Evolutionary conservation across 148 eudicot species (phyloP).

Genomic region (Mesembryanthemum crystallinum): DNA sequence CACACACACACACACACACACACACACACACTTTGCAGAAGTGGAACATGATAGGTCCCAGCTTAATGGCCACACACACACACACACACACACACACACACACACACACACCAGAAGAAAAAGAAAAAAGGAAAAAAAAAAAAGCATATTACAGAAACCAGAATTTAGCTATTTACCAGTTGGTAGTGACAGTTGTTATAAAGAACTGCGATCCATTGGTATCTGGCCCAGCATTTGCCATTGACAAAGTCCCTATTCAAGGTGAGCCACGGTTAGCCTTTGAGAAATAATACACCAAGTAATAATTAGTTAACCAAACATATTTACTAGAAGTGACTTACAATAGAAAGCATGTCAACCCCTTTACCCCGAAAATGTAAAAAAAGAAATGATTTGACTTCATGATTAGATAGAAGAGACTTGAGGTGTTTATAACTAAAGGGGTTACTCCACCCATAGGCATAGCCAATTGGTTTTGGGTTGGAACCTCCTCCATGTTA

Average conservation of each 20-base stretch:
- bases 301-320: neutral
- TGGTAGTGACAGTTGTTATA: constrained; percentile 34
- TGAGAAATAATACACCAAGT: neutral
- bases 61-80: neutral
- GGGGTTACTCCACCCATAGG: too few species aligned
- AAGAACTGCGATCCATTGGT: constrained; percentile 48
- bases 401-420: too few species aligned
- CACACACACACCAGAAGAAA: too few species aligned
- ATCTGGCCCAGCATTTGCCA: constrained; percentile 74
- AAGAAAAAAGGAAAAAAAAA: neutral
- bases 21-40: too few species aligned
- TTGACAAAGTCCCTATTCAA: constrained; percentile 64
- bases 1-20: too few species aligned
- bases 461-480: too few species aligned
- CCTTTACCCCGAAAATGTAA: too few species aligned
- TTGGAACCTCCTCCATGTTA: too few species aligned
- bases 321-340: too few species aligned
- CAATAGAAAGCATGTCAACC: neutral
- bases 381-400: too few species aligned
- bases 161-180: constrained; percentile 28
- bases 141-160: neutral
- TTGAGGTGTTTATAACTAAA: too few species aligned
- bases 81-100: too few species aligned
- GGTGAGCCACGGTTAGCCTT: neutral
- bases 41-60: neutral